Conservation (phyloP, 495 filamentous ascomycete species). For the Lepidopterella palustris region DNA sequence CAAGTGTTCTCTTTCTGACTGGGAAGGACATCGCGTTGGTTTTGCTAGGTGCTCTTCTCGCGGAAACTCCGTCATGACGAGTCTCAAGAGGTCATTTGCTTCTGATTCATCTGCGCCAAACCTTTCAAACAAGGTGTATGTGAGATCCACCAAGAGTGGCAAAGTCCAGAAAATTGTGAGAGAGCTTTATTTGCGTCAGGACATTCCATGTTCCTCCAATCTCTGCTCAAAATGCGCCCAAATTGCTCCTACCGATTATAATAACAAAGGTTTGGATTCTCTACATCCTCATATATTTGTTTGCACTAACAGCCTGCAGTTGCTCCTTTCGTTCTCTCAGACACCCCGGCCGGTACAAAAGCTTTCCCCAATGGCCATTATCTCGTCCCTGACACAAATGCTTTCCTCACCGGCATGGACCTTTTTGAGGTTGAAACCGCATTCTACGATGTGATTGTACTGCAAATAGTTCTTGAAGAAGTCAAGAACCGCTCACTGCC, state of each 20-base stretch:
- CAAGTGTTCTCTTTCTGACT: neutral
- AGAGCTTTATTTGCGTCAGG: slow-evolving; percentile 89
- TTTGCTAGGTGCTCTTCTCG: neutral
- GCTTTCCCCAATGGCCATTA: slow-evolving; percentile 84
- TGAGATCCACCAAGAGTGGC: slow-evolving; percentile 84
- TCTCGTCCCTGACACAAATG: slow-evolving; percentile 93
- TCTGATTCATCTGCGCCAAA: slow-evolving; percentile 64
- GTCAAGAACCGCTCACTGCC: slow-evolving; percentile 88
- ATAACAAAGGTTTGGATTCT: slow-evolving; percentile 56
- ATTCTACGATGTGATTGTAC: slow-evolving; percentile 90
- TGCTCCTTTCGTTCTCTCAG: slow-evolving; percentile 77
- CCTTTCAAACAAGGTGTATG: slow-evolving; percentile 86
- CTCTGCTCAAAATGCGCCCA: slow-evolving; percentile 69
- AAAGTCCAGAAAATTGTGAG: slow-evolving; percentile 98
- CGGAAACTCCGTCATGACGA: slow-evolving; percentile 57
- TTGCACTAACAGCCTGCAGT: slow-evolving; percentile 43
- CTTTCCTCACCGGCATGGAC: slow-evolving; percentile 91
- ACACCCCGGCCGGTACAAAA: slow-evolving; percentile 74
- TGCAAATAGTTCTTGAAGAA: slow-evolving; percentile 94
- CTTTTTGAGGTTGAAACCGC: slow-evolving; percentile 85
- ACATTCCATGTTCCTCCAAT: slow-evolving; percentile 94
- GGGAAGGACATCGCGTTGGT: neutral
- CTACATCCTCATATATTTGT: slow-evolving; percentile 3
- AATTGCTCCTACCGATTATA: slow-evolving; percentile 67
- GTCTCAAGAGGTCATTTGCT: slow-evolving; percentile 68